A percentile compares a stretch with the other conserved stretches of the same genome.
Evolutionary conservation across 768 basidiomycete species (phyloP).

Genomic region (Tylopilus plumbeoviolaceoides): DNA sequence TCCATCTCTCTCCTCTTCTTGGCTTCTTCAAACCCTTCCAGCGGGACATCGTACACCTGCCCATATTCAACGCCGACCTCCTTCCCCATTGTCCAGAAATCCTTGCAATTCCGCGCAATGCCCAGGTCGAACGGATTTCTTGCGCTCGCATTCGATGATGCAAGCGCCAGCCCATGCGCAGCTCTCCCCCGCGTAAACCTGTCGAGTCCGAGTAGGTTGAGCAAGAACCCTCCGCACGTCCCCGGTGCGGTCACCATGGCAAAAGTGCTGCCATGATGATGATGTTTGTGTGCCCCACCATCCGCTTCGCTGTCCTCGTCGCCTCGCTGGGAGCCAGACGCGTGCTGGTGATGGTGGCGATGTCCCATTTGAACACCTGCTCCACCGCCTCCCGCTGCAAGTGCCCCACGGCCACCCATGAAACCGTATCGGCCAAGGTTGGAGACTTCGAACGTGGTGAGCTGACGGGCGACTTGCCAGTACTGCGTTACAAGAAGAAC

Average conservation of each 20-base stretch:
- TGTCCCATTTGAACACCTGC: constrained; percentile 76
- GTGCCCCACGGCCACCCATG: constrained; percentile 88
- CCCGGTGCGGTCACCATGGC: constrained; percentile 31
- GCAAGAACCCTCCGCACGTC: constrained; percentile 57
- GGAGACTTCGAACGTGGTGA: constrained; percentile 94
- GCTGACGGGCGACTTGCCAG: constrained; percentile 91
- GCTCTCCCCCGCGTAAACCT: constrained; percentile 90
- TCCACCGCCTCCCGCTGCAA: constrained; percentile 51
- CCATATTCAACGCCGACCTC: constrained; percentile 92
- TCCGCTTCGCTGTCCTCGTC: constrained; percentile 40
- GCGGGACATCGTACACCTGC: constrained; percentile 81
- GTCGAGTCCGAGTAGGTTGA: constrained; percentile 91
- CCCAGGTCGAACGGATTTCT: constrained; percentile 93
- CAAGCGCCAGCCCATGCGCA: constrained; percentile 77
- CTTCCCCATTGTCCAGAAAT: constrained; percentile 89
- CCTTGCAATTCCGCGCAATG: constrained; percentile 71
- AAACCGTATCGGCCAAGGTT: constrained; percentile 95
- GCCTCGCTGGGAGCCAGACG: constrained; percentile 40
- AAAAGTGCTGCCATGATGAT: constrained; percentile 38
- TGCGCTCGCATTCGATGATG: constrained; percentile 50
- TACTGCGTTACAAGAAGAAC: constrained; percentile 82
- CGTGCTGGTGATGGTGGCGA: constrained; percentile 41
- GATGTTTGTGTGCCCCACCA: constrained; percentile 41
- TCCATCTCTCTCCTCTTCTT: constrained; percentile 57
- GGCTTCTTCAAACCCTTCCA: constrained; percentile 78